These are phyloP conservation scores for Diaporthe ampelina DNA, from an alignment of 2,329 filamentous ascomycete genomes.

Conservation along the genomic window DNA sequence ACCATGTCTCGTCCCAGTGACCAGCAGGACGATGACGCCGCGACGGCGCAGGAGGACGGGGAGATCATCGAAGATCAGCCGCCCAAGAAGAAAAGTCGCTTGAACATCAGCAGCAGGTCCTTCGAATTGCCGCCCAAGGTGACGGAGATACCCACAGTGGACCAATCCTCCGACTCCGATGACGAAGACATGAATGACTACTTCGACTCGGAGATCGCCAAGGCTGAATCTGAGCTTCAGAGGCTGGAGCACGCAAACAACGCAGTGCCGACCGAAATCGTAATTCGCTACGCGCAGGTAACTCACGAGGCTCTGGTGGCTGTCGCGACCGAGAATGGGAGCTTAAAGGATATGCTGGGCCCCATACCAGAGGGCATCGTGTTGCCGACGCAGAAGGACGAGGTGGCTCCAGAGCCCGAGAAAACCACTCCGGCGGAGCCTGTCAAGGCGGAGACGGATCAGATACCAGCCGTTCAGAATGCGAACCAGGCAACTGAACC, in stretches of 20 bases:
- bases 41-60: slow-evolving; percentile 38
- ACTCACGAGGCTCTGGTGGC: slow-evolving; percentile 64
- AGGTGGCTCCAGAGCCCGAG: slow-evolving; percentile 41
- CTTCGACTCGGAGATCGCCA: slow-evolving; percentile 66
- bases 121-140: slow-evolving; percentile 58
- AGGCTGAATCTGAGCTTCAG: slow-evolving; percentile 64
- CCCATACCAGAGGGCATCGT: slow-evolving; percentile 53
- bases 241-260: slow-evolving; percentile 58
- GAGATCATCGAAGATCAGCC: slow-evolving; percentile 40
- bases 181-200: slow-evolving; percentile 72
- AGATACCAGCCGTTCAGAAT: background rate
- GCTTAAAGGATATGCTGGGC: slow-evolving; percentile 59
- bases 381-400: slow-evolving; percentile 42
- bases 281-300: slow-evolving; percentile 62
- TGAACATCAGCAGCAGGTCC: slow-evolving; percentile 51
- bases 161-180: slow-evolving; percentile 66
- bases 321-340: slow-evolving; percentile 61
- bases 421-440: slow-evolving; percentile 40
- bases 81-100: slow-evolving; percentile 44
- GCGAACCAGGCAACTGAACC: slow-evolving; percentile 42
- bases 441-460: slow-evolving; percentile 33
- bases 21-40: slow-evolving; percentile 31
- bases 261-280: slow-evolving; percentile 56
- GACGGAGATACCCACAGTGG: slow-evolving; percentile 49
- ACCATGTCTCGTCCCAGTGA: slow-evolving; percentile 32